Evolutionary conservation across 768 basidiomycete genomes (phyloP).

Genomic region (Xerocomellus amylosporus): DNA sequence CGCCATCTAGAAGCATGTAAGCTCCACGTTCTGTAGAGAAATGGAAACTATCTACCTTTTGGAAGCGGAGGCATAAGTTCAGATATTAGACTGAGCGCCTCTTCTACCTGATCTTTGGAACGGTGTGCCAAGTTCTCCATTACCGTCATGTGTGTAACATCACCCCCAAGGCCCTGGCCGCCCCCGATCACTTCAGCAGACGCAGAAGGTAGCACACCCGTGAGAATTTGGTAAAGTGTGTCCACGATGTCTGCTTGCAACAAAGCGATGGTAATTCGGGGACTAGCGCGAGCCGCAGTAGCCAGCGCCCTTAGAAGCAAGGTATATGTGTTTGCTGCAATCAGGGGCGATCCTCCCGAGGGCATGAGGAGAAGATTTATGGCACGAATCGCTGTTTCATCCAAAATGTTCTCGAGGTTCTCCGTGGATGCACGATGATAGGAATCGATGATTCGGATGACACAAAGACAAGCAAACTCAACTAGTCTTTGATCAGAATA

Average conservation of each 20-base stretch:
- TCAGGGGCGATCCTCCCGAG: conserved; percentile 80
- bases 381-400: conserved; percentile 73
- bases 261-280: conserved; percentile 81
- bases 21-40: not conserved
- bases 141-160: conserved; percentile 93
- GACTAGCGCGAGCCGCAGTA: conserved; percentile 82
- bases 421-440: conserved; percentile 84
- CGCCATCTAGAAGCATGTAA: conserved; percentile 62
- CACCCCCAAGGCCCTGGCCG: conserved; percentile 79
- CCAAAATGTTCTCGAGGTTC: conserved; percentile 83
- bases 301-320: conserved; percentile 82
- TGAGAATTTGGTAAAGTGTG: conserved; percentile 92
- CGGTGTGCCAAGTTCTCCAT: conserved; percentile 97
- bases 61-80: conserved; percentile 93
- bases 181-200: conserved; percentile 50
- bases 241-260: conserved; percentile 92
- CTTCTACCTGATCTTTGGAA: conserved; percentile 96
- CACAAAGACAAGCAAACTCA: conserved; percentile 91
- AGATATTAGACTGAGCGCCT: conserved; percentile 82
- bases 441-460: conserved; percentile 91
- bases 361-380: conserved; percentile 84
- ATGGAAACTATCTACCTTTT: conserved; percentile 55
- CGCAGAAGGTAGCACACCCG: conserved; percentile 83
- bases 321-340: conserved; percentile 86
- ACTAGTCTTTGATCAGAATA: conserved; percentile 97